Conservation (phyloP, 2,329 filamentous ascomycete genomes). For the Aspergillus cejpii region DNA sequence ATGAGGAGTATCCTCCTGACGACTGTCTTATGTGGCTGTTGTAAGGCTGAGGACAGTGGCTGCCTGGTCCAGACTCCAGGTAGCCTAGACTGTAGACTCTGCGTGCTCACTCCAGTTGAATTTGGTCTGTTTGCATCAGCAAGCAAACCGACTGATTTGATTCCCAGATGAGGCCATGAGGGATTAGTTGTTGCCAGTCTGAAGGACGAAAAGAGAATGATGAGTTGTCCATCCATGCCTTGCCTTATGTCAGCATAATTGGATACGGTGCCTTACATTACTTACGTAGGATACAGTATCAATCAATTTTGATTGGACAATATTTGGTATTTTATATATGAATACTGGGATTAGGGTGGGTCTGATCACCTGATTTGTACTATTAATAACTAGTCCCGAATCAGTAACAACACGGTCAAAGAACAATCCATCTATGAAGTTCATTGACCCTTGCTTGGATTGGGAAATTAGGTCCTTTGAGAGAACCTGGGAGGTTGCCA, state of each 20-base stretch:
- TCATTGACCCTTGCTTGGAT: no score
- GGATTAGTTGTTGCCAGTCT: neutral
- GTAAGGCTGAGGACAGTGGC: neutral
- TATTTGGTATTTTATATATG: neutral
- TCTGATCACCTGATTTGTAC: neutral
- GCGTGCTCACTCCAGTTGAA: neutral
- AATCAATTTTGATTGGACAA: neutral
- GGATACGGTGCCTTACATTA: neutral
- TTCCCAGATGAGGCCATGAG: no score
- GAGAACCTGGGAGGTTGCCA: no score
- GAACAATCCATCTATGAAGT: no score
- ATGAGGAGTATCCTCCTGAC: neutral
- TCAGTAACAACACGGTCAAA: neutral
- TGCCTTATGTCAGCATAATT: neutral
- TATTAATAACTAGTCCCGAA: neutral
- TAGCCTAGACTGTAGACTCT: neutral
- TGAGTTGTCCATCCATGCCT: neutral
- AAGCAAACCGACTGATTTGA: neutral
- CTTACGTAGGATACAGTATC: neutral
- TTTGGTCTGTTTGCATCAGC: neutral
- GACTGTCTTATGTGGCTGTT: neutral
- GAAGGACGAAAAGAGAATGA: neutral
- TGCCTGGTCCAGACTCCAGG: neutral
- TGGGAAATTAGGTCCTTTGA: no score
- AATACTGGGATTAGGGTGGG: neutral